Base-by-base conservation (phyloP, 257 asterid genomes). In the Solanum sejunctum region DNA sequence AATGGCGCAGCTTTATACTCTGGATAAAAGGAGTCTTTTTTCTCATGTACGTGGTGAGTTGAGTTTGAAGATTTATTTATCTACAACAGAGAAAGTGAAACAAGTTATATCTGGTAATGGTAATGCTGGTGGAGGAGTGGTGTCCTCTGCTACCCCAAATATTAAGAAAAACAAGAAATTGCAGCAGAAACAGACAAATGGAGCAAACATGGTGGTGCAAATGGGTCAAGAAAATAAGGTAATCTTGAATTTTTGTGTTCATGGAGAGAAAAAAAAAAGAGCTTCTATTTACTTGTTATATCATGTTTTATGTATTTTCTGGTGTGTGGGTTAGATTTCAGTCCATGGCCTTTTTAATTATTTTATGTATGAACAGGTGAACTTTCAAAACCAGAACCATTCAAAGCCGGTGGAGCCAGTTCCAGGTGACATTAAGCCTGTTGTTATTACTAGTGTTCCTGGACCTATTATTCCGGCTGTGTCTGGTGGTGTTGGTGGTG, bases 31-130 rank as follows among this genome's bases (percentile, higher is more conserved):
- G 85, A 91, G 95, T 84, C 89, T 95, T 63, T 95, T 94, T 47
- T 95, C 99, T 23, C 98, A 94, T 54, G 98, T 95, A 39, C 88
- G 99, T 0, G 99, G 99, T 4, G 99, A 95, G 92, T 84, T 95
- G 4, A 91, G 89, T 26, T 70, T 95, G 79, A 95, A 93, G 91
- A 92, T 94, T 58, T 95, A 90, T 78, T 61, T 95, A 17, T 92
- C 99, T 0, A 88, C 92, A 0, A 92, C 83, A 20, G 97, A 92
- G 60, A 94, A 90, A 89, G 95, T 94, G 7, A 93, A 94, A 82
- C 93, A 92, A 84, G 95, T 93, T 1, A 60, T 91, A 2, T 85
- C 21, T 69, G 69, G 75, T 26, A 52, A 28, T 78, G n/a, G 32
- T 10, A 82, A 49, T 11, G 69, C 64, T 18, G 80, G 41, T 7